Evolutionary conservation across 108 stramenopile genomes (phyloP), one percentile per base, ranked within the genome.

Genomic region (Schizochytrium sp.): DNA sequence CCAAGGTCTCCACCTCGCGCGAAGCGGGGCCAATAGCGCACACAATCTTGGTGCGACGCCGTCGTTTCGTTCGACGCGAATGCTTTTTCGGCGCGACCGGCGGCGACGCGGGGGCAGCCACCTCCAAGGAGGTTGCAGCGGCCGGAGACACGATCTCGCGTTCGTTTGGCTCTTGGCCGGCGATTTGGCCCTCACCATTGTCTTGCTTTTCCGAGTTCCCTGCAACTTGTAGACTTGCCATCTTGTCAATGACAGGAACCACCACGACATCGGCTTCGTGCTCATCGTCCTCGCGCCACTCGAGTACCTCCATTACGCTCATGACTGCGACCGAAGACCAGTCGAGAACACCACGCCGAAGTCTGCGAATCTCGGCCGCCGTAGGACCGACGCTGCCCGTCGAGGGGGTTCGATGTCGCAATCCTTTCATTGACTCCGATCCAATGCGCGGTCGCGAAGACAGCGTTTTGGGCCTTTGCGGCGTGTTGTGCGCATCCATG

Each of bases 91-190:
- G 87, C 96, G 97, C 5, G 97, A 94, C 63, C 96, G 97, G 69
- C 97, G 97, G 44, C 97, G 76, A 57, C 96, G 97, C 69, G 96
- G 97, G 43, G 97, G 91, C 71, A 98, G 95, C 93, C 97, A 96
- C 19, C 21, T 19, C 21, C 58, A 59, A 23, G 58, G 58, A 23
- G 19, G 58, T 59, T 23, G n/a, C 58, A 59, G n/a, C 58, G n/a
- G 21, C 58, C 34, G 34, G 34, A 34, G 34, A 34, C 34, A 34
- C 34, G 34, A 34, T 34, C 34, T 34, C 34, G 34, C 34, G 34
- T 34, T 34, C 34, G 34, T 34, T 34, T 34, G 34, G 34, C 34
- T 34, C 34, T 34, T 34, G 34, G 34, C 34, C 34, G 34, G 34
- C 34, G 34, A 34, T 34, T 34, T 34, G 34, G 34, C 34, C 34